Evolutionary conservation across 2,329 filamentous ascomycete species (phyloP).

Genomic region (Calonectria hawksworthii): DNA sequence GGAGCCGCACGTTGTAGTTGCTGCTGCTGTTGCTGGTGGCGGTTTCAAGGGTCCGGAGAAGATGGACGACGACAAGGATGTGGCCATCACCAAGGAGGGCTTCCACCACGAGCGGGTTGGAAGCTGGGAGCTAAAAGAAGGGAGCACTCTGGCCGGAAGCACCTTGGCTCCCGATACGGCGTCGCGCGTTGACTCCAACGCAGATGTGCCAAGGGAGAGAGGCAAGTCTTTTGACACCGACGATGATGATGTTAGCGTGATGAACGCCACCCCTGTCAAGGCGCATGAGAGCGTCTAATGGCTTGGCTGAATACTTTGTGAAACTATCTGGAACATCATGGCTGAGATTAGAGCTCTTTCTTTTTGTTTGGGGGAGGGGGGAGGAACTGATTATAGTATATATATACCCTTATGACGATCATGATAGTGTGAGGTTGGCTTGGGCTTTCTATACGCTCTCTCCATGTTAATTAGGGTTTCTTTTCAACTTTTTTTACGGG

Average conservation of each 20-base stretch:
- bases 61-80: conserved; percentile 59
- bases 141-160: conserved; percentile 29
- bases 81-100: conserved; percentile 56
- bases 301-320: background rate
- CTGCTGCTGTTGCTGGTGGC: conserved; percentile 40
- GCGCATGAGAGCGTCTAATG: conserved; percentile 56
- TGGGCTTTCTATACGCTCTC: background rate
- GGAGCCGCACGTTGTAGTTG: conserved; percentile 28
- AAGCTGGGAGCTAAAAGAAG: conserved; percentile 62
- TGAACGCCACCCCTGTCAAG: conserved; percentile 54
- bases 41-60: conserved; percentile 63
- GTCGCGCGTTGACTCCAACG: conserved; percentile 41
- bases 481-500: background rate
- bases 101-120: conserved; percentile 60
- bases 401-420: conserved; percentile 1
- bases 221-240: conserved; percentile 42
- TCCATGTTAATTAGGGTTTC: background rate
- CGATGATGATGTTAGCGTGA: conserved; percentile 53
- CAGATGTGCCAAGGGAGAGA: conserved; percentile 36
- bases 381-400: background rate
- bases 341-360: background rate
- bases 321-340: too few relatives aligned
- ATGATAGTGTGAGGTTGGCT: background rate
- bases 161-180: conserved; percentile 23
- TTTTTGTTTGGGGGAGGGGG: background rate